Conservation (phyloP, 805 yeast species). For the Pichia heedii region DNA sequence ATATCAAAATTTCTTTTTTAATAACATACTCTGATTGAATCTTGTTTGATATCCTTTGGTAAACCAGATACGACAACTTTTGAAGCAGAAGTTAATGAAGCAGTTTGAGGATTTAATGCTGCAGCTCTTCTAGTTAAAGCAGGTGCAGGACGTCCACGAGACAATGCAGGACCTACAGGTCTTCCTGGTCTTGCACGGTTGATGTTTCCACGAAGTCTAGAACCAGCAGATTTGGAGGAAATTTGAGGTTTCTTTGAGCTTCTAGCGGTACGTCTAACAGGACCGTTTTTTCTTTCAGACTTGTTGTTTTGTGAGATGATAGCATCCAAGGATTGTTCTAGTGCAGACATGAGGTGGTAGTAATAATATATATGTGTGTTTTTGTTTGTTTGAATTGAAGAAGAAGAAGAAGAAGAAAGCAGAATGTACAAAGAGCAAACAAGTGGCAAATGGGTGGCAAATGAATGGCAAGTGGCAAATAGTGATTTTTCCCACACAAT, state of each 20-base stretch:
- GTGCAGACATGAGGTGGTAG: constrained; percentile 53
- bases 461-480: too few species aligned
- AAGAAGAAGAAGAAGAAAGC: background rate
- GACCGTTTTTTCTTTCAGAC: constrained; percentile 5
- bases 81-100: constrained; percentile 43
- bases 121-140: background rate
- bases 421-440: background rate
- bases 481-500: too few species aligned
- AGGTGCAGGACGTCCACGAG: background rate
- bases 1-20: background rate
- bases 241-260: constrained; percentile 17
- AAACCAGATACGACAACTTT: constrained; percentile 60
- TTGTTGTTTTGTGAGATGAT: constrained; percentile 56
- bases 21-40: constrained; percentile 22
- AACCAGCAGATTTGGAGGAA: constrained; percentile 22
- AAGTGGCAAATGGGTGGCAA: background rate
- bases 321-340: constrained; percentile 93
- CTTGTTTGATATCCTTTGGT: constrained; percentile 79
- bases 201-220: constrained; percentile 19
- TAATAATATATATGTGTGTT: constrained; percentile 3
- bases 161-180: background rate
- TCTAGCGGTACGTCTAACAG: constrained; percentile 12
- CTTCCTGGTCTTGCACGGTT: constrained; percentile 1
- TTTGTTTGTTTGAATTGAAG: background rate
- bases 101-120: background rate